Conservation (phyloP, 2,329 filamentous ascomycete genomes). For the Aureobasidium melanogenum region DNA sequence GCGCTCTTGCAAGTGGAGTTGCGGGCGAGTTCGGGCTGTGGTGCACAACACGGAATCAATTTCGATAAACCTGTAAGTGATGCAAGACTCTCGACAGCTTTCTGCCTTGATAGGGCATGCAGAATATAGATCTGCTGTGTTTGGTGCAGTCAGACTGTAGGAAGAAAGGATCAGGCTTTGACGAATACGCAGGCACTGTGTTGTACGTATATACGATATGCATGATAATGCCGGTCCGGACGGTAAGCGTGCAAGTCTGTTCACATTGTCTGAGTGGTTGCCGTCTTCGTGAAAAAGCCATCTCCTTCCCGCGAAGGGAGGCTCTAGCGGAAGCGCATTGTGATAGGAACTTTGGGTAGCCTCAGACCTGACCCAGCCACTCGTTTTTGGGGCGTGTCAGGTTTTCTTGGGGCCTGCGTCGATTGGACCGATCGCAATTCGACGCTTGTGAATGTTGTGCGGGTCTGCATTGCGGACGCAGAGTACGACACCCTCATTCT, state of each 20-base stretch:
- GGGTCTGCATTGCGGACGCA: not conserved
- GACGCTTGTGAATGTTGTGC: constrained; percentile 4
- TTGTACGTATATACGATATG: not conserved
- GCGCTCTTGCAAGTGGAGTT: not conserved
- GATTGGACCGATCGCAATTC: not conserved
- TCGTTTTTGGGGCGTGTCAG: constrained; percentile 5
- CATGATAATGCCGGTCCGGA: not conserved
- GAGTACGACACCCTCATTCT: not conserved
- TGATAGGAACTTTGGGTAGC: not conserved
- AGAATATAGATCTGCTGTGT: not conserved
- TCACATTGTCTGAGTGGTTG: not conserved
- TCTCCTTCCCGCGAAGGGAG: not conserved
- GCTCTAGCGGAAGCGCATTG: not conserved
- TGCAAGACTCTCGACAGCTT: not conserved
- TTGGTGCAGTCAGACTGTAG: not conserved
- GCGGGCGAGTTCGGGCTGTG: not conserved
- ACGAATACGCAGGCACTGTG: not conserved
- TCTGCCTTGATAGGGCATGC: not conserved
- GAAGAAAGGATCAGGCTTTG: not conserved
- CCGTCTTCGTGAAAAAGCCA: not conserved
- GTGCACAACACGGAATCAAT: not conserved
- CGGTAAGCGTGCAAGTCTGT: not conserved
- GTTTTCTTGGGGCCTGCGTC: not conserved
- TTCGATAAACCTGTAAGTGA: not conserved
- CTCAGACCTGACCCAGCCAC: not conserved